Conservation (phyloP, 768 basidiomycete species). For the Multifurca ochricompacta region DNA sequence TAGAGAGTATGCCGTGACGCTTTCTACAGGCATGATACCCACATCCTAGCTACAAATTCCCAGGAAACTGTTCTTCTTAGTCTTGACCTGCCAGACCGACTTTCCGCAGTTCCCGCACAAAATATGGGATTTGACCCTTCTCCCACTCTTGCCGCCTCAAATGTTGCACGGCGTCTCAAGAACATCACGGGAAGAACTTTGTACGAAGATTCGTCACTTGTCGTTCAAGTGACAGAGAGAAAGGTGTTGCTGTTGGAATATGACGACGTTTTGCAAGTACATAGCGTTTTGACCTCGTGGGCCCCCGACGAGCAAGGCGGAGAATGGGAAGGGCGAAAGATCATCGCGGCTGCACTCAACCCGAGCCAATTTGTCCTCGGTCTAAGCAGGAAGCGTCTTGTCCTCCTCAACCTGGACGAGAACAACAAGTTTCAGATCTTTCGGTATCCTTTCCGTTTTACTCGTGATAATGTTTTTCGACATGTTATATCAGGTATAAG, state of each 20-base stretch:
- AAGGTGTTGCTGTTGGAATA: slow-evolving; percentile 51
- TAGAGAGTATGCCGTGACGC: not conserved
- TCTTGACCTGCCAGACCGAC: slow-evolving; percentile 39
- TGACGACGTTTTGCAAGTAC: slow-evolving; percentile 38
- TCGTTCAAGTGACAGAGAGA: slow-evolving; percentile 65
- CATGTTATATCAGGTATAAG: slow-evolving; percentile 4
- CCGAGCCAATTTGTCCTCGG: slow-evolving; percentile 60
- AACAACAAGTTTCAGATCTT: slow-evolving; percentile 30
- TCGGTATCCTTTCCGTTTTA: slow-evolving; percentile 24
- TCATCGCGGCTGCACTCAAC: slow-evolving; percentile 66
- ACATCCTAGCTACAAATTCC: slow-evolving; percentile 54
- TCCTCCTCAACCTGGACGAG: slow-evolving; percentile 42
- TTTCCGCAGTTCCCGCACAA: slow-evolving; percentile 33
- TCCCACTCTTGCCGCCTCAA: slow-evolving; percentile 59
- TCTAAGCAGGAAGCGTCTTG: slow-evolving; percentile 44
- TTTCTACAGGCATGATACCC: slow-evolving; percentile 39
- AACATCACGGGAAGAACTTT: slow-evolving; percentile 18
- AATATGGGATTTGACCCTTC: slow-evolving; percentile 39
- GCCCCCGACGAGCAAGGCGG: slow-evolving; percentile 24
- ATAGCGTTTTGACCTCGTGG: slow-evolving; percentile 37
- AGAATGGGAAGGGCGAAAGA: slow-evolving; percentile 31
- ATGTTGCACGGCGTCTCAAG: slow-evolving; percentile 36
- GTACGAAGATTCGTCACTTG: slow-evolving; percentile 42
- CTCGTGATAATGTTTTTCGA: not conserved
- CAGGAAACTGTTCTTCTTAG: slow-evolving; percentile 47